A percentile compares a stretch with the other conserved stretches of the same genome.
These are phyloP conservation scores for Sclerospora graminicola DNA, from an alignment of 352 stramenopile genomes.

Conservation along the genomic window DNA sequence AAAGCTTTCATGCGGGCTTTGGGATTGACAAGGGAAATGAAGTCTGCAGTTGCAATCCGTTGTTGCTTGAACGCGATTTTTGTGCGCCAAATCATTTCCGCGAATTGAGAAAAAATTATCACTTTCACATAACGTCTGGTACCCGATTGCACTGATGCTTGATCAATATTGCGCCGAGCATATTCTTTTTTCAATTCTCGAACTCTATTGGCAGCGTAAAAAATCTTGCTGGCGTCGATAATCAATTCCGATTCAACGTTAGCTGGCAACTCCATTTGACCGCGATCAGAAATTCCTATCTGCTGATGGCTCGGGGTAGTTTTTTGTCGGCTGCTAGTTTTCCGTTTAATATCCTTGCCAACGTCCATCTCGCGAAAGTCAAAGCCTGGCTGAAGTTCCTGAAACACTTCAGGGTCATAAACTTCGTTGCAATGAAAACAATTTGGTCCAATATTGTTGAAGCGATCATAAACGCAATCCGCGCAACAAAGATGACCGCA, in stretches of 20 bases:
- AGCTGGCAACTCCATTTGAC: background rate
- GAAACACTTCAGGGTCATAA: constrained; percentile 86
- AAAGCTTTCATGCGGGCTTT: constrained; percentile 44
- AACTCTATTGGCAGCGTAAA: constrained; percentile 56
- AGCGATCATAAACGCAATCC: constrained; percentile 83
- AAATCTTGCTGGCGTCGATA: constrained; percentile 59
- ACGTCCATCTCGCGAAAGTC: constrained; percentile 25
- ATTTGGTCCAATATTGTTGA: constrained; percentile 31
- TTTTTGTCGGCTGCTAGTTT: no score
- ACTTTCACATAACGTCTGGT: constrained; percentile 36
- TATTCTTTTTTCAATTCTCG: constrained; percentile 49
- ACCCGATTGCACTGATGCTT: constrained; percentile 1
- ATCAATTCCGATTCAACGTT: constrained; percentile 9
- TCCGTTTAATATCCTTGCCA: no score
- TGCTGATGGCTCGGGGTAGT: background rate
- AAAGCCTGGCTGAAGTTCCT: constrained; percentile 79
- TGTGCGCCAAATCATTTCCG: constrained; percentile 65
- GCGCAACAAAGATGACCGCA: constrained; percentile 89
- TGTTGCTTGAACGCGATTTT: constrained; percentile 68
- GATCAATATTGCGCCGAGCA: constrained; percentile 8
- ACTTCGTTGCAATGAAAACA: constrained; percentile 42
- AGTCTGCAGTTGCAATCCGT: constrained; percentile 44
- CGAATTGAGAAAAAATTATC: constrained; percentile 81
- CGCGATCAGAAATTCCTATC: background rate
- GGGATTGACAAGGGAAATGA: constrained; percentile 39